Evolutionary conservation across 805 yeast genomes (phyloP).

Genomic region (Suhomyces pyralidae): DNA sequence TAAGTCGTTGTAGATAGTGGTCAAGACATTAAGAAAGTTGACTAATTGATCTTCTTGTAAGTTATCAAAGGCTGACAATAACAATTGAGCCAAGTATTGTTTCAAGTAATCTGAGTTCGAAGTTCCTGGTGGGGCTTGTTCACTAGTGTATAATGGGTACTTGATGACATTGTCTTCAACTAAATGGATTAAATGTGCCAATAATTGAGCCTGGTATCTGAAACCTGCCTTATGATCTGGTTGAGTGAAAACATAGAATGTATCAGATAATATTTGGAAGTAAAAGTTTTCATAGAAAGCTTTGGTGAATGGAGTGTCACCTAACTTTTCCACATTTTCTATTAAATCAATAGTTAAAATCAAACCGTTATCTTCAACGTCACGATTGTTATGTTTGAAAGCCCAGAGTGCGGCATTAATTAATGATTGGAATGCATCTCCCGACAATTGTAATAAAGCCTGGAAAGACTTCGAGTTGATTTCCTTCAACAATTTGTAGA

Average conservation of each 20-base stretch:
- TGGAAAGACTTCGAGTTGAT: constrained; percentile 82
- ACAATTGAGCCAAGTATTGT: constrained; percentile 77
- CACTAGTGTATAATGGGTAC: constrained; percentile 76
- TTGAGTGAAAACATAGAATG: constrained; percentile 90
- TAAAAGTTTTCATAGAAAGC: constrained; percentile 87
- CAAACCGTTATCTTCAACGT: constrained; percentile 90
- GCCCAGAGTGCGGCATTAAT: constrained; percentile 98
- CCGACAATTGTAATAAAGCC: constrained; percentile 84
- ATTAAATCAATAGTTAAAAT: constrained; percentile 78
- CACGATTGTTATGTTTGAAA: constrained; percentile 94
- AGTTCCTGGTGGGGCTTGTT: constrained; percentile 82
- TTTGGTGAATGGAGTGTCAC: constrained; percentile 67
- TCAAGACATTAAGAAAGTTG: constrained; percentile 75
- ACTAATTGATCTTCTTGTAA: constrained; percentile 78
- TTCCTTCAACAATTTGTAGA: constrained; percentile 83
- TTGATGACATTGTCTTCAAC: constrained; percentile 74
- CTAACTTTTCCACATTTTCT: constrained; percentile 77
- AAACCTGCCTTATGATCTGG: constrained; percentile 98
- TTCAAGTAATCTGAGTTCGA: constrained; percentile 74
- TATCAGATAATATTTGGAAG: constrained; percentile 85
- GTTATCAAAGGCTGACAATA: constrained; percentile 89
- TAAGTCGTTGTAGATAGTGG: constrained; percentile 69
- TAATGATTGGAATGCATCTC: constrained; percentile 85
- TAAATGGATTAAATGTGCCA: constrained; percentile 78
- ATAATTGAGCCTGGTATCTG: constrained; percentile 77